Conservation (phyloP, 805 yeast genomes). For the Ogataea ganodermae region DNA sequence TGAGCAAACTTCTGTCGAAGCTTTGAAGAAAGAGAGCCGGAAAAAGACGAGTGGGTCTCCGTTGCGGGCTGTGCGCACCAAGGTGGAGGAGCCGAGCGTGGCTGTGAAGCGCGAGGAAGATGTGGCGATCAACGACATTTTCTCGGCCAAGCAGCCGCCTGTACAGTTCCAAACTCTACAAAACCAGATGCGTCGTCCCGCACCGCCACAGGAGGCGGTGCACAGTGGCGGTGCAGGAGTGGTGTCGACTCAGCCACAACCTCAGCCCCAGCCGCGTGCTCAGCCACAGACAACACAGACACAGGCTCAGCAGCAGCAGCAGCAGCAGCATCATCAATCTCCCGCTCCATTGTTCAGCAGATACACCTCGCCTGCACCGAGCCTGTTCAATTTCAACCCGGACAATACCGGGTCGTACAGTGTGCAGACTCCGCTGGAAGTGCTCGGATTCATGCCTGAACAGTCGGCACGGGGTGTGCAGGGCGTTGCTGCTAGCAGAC, state of each 20-base stretch:
- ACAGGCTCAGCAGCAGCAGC: slow-evolving; percentile 12
- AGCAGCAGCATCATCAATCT: slow-evolving; percentile 8
- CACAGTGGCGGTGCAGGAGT: background rate
- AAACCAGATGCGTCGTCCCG: slow-evolving; percentile 25
- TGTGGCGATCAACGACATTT: slow-evolving; percentile 37
- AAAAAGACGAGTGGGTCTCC: slow-evolving; percentile 27
- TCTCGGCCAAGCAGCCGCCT: slow-evolving; percentile 22
- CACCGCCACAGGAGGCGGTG: slow-evolving; percentile 5
- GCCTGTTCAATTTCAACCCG: slow-evolving; percentile 25
- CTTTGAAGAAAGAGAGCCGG: slow-evolving; percentile 22
- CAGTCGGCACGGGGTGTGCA: slow-evolving; percentile 15
- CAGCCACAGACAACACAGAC: background rate
- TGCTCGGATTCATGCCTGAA: slow-evolving; percentile 15
- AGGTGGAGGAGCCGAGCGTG: background rate
- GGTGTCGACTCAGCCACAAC: no score
- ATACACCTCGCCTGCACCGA: slow-evolving; percentile 14
- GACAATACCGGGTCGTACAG: slow-evolving; percentile 25
- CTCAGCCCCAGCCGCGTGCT: slow-evolving; percentile 11
- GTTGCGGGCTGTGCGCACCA: slow-evolving; percentile 19
- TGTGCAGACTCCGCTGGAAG: slow-evolving; percentile 2
- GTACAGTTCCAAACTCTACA: slow-evolving; percentile 24
- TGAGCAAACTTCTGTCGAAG: slow-evolving; percentile 15
- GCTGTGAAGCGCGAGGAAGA: slow-evolving; percentile 24
- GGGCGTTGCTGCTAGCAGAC: background rate
- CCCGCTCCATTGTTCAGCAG: slow-evolving; percentile 14